Evolutionary conservation across 2,329 filamentous ascomycete genomes (phyloP).

Genomic region (Ophiostoma ulmi): DNA sequence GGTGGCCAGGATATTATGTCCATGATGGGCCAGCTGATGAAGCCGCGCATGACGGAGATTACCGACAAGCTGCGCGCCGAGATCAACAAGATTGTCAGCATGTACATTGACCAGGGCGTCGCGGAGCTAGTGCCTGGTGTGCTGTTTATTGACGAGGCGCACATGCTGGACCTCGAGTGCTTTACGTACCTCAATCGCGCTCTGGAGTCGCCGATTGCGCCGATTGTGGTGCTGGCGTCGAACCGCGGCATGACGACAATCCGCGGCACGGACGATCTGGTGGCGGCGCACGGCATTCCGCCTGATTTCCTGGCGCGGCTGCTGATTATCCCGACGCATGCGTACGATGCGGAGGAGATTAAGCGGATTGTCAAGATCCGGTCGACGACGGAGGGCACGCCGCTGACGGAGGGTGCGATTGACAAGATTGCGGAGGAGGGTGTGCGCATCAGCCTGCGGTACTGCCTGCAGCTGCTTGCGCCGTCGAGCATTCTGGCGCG

Average conservation of each 20-base stretch:
- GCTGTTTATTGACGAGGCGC: slow-evolving; percentile 98
- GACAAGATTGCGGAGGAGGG: slow-evolving; percentile 84
- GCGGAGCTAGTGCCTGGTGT: slow-evolving; percentile 97
- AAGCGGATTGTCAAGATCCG: slow-evolving; percentile 85
- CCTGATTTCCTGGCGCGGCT: slow-evolving; percentile 89
- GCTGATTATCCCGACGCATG: slow-evolving; percentile 90
- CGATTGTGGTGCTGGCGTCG: slow-evolving; percentile 94
- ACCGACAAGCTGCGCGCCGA: slow-evolving; percentile 93
- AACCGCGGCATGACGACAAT: slow-evolving; percentile 94
- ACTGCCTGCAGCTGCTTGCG: slow-evolving; percentile 86
- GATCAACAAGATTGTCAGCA: slow-evolving; percentile 99
- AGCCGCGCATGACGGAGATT: slow-evolving; percentile 98
- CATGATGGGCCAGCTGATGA: slow-evolving; percentile 99
- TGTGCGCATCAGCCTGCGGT: slow-evolving; percentile 82
- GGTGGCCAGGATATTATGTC: slow-evolving; percentile 99
- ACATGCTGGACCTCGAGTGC: slow-evolving; percentile 99
- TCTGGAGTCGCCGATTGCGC: slow-evolving; percentile 89
- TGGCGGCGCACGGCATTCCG: slow-evolving; percentile 88
- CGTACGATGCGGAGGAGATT: slow-evolving; percentile 84
- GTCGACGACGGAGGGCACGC: slow-evolving; percentile 72
- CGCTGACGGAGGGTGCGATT: slow-evolving; percentile 74
- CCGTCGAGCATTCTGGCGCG: slow-evolving; percentile 69
- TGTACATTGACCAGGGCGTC: slow-evolving; percentile 97
- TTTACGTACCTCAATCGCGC: slow-evolving; percentile 98
- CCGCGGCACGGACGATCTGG: slow-evolving; percentile 74